These are phyloP conservation scores for Grifola frondosa DNA, from an alignment of 1,284 basidiomycete genomes.

Conservation along the genomic window DNA sequence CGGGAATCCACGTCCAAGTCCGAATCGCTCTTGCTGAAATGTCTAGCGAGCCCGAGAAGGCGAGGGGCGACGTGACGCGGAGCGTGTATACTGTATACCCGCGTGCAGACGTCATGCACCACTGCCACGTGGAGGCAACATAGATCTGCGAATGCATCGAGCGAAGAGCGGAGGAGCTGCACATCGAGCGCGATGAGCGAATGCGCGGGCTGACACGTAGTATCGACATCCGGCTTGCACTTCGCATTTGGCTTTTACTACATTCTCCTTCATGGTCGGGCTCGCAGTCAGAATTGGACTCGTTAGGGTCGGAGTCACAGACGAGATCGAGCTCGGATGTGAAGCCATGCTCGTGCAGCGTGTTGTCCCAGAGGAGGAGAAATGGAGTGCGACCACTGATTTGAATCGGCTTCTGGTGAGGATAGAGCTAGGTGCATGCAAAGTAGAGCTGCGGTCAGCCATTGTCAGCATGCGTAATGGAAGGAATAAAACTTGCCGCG, in stretches of 20 bases:
- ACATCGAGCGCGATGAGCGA: conserved; percentile 19
- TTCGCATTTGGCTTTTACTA: background rate
- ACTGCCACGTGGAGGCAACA: conserved; percentile 21
- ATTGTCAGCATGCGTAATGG: no score
- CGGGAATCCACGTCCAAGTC: no score
- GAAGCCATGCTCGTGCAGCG: conserved; percentile 2
- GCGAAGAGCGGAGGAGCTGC: conserved; percentile 19
- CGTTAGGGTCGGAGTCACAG: conserved; percentile 7
- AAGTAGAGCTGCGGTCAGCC: no score
- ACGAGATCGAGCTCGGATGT: background rate
- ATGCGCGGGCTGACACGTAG: background rate
- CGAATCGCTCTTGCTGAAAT: conserved; percentile 12
- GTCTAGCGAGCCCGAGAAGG: conserved; percentile 15
- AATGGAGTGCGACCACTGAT: no score
- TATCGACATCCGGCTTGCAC: conserved; percentile 21
- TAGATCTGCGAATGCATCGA: conserved; percentile 24
- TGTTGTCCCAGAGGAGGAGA: no score
- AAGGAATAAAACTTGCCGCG: no score
- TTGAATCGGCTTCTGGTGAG: no score
- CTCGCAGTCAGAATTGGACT: background rate
- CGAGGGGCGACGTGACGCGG: background rate
- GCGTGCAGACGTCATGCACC: conserved; percentile 3
- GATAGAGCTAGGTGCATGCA: no score
- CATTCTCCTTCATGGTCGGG: background rate
- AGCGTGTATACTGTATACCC: background rate